Evolutionary conservation across 2,329 filamentous ascomycete species (phyloP).

Genomic region (Tolypocladium pustulatum): DNA sequence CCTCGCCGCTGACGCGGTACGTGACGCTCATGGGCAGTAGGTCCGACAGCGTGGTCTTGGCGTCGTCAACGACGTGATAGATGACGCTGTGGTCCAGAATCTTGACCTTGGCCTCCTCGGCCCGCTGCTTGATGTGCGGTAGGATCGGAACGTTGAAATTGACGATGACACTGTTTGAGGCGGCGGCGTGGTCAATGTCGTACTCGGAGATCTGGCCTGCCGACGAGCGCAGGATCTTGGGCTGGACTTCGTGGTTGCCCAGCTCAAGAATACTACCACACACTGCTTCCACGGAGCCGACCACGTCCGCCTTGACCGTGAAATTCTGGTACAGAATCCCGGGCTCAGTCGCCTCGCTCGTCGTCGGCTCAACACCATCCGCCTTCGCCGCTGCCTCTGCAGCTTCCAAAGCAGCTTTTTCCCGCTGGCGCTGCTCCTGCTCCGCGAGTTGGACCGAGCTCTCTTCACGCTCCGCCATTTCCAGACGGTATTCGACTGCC

Average conservation of each 20-base stretch:
- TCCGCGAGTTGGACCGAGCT: constrained; percentile 75
- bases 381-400: constrained; percentile 24
- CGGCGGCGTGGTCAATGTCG: constrained; percentile 79
- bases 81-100: constrained; percentile 84
- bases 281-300: constrained; percentile 87
- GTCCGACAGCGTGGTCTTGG: constrained; percentile 57
- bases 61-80: constrained; percentile 67
- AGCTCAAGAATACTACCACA: constrained; percentile 64
- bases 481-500: constrained; percentile 66
- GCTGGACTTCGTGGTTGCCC: constrained; percentile 73
- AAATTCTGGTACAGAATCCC: constrained; percentile 58
- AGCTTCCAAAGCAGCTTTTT: constrained; percentile 32
- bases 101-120: constrained; percentile 59
- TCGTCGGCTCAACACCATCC: constrained; percentile 22
- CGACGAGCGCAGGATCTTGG: constrained; percentile 64
- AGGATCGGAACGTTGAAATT: constrained; percentile 75
- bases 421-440: constrained; percentile 51
- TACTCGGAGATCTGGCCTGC: constrained; percentile 75
- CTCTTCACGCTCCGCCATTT: constrained; percentile 59
- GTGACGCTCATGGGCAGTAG: constrained; percentile 57
- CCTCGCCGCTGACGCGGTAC: constrained; percentile 72
- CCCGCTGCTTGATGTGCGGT: constrained; percentile 55
- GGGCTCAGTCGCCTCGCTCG: constrained; percentile 21
- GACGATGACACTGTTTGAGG: constrained; percentile 65
- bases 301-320: constrained; percentile 85